phyloP scores from a whole-genome alignment of 345 rosid genomes.

The Noccaea bulbosa region DNA sequence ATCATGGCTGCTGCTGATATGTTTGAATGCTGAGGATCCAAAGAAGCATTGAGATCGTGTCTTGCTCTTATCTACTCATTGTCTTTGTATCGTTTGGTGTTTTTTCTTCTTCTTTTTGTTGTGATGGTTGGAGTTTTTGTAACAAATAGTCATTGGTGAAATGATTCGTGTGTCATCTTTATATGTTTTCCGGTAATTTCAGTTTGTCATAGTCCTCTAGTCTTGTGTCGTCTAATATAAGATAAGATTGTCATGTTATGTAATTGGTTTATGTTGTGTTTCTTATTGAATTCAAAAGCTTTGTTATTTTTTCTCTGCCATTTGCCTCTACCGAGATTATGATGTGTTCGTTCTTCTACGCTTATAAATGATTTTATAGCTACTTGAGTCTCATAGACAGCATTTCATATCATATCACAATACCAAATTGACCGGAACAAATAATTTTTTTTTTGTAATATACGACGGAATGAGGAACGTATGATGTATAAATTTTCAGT shows the following conservation, averaged over 20 bases:
- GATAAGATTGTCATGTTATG: slow-evolving; percentile 27
- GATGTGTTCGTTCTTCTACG: not conserved
- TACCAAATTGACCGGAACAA: not conserved
- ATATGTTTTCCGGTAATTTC: not conserved
- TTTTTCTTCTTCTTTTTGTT: not conserved
- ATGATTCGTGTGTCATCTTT: slow-evolving; percentile 7
- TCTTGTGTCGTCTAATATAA: slow-evolving; percentile 25
- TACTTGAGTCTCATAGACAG: too few species aligned
- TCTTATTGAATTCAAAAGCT: slow-evolving; percentile 28
- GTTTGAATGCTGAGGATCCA: slow-evolving; percentile 45
- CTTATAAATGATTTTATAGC: too few species aligned
- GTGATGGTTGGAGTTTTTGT: slow-evolving; percentile 30
- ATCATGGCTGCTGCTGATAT: slow-evolving; percentile 57
- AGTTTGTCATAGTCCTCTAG: too few species aligned
- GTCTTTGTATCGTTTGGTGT: not conserved
- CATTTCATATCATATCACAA: not conserved
- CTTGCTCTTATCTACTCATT: slow-evolving; percentile 5
- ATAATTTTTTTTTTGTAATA: not conserved
- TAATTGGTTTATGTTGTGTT: slow-evolving; percentile 13
- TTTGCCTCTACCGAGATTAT: not conserved
- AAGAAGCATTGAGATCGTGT: not conserved
- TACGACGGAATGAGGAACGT: not conserved
- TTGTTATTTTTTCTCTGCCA: not conserved
- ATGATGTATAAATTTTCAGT: slow-evolving; percentile 30
- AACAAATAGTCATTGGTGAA: not conserved